Base-by-base conservation (phyloP, 768 basidiomycete species). In the Pisolithus marmoratus region DNA sequence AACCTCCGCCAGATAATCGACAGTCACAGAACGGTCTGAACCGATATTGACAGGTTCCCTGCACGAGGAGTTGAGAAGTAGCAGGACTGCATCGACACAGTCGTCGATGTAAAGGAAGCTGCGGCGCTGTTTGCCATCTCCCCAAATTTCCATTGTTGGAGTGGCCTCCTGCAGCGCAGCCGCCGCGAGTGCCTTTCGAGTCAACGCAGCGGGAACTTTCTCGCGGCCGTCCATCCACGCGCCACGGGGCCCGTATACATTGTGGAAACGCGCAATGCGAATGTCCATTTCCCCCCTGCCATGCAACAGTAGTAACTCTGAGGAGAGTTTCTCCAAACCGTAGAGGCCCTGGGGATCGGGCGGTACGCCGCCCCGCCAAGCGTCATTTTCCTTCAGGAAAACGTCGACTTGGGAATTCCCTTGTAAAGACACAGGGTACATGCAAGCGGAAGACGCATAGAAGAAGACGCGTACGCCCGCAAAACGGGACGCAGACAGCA, bases 371-470 rank as follows among this genome's bases (percentile, higher is more conserved):
- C 68, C 57, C 2, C 46, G 54, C 69, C 70, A 80, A 5, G 73
- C 74, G 50, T 81, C 74, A 2, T 54, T 55, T 60, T 83, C 82
- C 7, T 64, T 59, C 29, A 83, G 74, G 2, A 73, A 74, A 31
- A 77, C 67, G 31, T 76, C 74, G 1, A n/a, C 42, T 9, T 57
- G 47, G 12, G 57, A 60, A 26, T 57, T 38, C 2, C 49, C 53
- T 54, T 82, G 81, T 17, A 78, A 61, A 7, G 57, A 52, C 19
- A 71, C 69, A 0, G 80, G 80, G 57, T 83, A 83, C 15, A 82
- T 77, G 51, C 82, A 83, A 0, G 80, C 81, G 1, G 80, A 80
- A 1, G 81, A 83, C 0, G 82, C 80, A 48, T 74, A 81, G 55
- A 82, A 66, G 59, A 83, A 78, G 20, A 59, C 58, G 50, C 69